Conservation (phyloP, 257 asterid genomes). For the Verbascum thapsus region DNA sequence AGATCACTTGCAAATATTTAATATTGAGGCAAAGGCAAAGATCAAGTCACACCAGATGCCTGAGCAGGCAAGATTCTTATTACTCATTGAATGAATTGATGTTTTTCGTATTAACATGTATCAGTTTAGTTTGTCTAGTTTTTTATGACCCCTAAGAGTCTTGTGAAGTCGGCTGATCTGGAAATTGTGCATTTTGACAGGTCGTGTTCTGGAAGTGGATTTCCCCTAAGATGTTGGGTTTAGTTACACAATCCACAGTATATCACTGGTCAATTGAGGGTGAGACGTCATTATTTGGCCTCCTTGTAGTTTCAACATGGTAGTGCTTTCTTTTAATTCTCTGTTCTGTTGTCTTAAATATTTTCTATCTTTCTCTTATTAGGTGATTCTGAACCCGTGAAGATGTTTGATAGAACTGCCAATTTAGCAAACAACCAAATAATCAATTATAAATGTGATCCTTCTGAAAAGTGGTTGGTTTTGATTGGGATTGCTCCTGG, state of each 20-base stretch:
- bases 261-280: constrained; percentile 98
- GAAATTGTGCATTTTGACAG: constrained; percentile 41
- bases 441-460: constrained; percentile 92
- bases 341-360: constrained; percentile 21
- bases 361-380: constrained; percentile 15
- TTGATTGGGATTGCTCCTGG: constrained; percentile 98
- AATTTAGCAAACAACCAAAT: constrained; percentile 90
- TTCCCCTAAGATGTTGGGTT: constrained; percentile 87
- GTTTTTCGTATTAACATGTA: constrained; percentile 17
- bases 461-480: constrained; percentile 99
- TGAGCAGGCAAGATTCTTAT: constrained; percentile 71
- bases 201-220: constrained; percentile 99
- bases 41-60: constrained; percentile 97
- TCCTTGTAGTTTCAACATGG: constrained; percentile 11
- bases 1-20: constrained; percentile 97
- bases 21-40: constrained; percentile 94
- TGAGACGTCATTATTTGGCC: constrained; percentile 29
- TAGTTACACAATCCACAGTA: constrained; percentile 89
- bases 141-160: constrained; percentile 6
- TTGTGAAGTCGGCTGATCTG: constrained; percentile 24
- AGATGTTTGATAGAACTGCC: constrained; percentile 96
- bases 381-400: constrained; percentile 95
- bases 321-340: constrained; percentile 3
- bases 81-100: constrained; percentile 10
- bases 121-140: constrained; percentile 10